These are phyloP conservation scores for Phytophthora cactorum DNA, from an alignment of 352 stramenopile genomes.

Conservation along the genomic window DNA sequence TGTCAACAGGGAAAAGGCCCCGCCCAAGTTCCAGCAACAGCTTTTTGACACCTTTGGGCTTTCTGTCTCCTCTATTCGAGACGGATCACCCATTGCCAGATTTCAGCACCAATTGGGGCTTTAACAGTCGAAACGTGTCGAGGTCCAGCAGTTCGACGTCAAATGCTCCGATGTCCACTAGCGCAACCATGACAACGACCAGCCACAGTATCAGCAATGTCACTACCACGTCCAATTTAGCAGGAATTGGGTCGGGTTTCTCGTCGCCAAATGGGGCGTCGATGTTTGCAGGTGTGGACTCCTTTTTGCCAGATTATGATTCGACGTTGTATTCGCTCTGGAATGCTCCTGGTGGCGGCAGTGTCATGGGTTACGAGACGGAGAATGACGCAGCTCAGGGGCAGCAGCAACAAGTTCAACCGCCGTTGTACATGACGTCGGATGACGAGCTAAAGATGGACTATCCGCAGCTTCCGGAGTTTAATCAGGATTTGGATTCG, in stretches of 20 bases:
- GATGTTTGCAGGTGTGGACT: conserved; percentile 59
- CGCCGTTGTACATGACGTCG: conserved; percentile 44
- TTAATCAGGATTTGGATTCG: conserved; percentile 79
- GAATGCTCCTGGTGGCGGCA: conserved; percentile 48
- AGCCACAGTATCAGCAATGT: conserved; percentile 18
- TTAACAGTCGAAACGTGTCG: conserved; percentile 18
- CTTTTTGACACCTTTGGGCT: conserved; percentile 35
- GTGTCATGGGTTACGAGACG: conserved; percentile 60
- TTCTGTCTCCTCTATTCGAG: conserved; percentile 44
- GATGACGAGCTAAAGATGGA: conserved; percentile 82
- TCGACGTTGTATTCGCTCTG: conserved; percentile 74
- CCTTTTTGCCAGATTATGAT: conserved; percentile 76
- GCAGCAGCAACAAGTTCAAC: conserved; percentile 23
- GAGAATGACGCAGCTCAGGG: conserved; percentile 40
- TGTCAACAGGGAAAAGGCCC: conserved; percentile 27
- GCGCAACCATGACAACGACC: conserved; percentile 2
- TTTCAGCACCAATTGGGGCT: conserved; percentile 52
- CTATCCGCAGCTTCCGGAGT: conserved; percentile 65
- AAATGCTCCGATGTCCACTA: conserved; percentile 11
- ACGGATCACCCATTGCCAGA: conserved; percentile 54
- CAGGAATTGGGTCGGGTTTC: conserved; percentile 39
- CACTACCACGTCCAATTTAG: conserved; percentile 24
- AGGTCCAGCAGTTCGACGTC: conserved; percentile 13
- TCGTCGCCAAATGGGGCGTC: conserved; percentile 46
- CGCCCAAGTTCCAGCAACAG: conserved; percentile 28